Conservation (phyloP, 108 stramenopile genomes). For the Fragilariopsis cylindrus region DNA sequence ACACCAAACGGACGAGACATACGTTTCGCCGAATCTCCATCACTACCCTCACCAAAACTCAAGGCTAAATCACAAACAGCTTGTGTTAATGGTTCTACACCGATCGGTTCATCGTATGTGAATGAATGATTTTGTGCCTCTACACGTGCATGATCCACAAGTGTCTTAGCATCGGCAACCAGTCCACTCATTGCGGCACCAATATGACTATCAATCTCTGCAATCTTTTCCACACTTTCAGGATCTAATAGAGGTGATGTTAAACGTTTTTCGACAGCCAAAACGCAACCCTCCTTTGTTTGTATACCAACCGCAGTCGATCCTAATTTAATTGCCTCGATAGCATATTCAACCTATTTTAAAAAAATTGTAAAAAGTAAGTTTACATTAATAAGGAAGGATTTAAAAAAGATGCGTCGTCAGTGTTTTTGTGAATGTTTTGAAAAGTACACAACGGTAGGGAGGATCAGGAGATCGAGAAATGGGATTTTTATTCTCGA, state of each 20-base stretch:
- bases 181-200: conserved; percentile 98
- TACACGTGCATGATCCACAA: conserved; percentile 98
- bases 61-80: conserved; percentile 98
- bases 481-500: background rate
- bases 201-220: conserved; percentile 96
- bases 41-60: conserved; percentile 94
- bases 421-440: too few relatives aligned
- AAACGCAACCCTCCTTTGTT: conserved; percentile 92
- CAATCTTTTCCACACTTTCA: conserved; percentile 95
- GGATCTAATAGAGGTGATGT: conserved; percentile 94
- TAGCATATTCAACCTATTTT: conserved; percentile 94
- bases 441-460: too few relatives aligned
- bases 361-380: background rate
- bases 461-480: too few relatives aligned
- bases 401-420: background rate
- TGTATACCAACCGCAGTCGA: conserved; percentile 97
- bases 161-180: conserved; percentile 96
- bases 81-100: conserved; percentile 98
- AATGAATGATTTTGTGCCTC: conserved; percentile 99
- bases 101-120: conserved; percentile 98
- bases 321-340: conserved; percentile 97
- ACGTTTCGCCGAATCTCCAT: conserved; percentile 87
- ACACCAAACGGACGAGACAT: conserved; percentile 99
- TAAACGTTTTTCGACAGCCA: conserved; percentile 98
- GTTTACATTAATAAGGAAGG: background rate